These are phyloP conservation scores for Stentor roeselii DNA, from an alignment of 73 alveolate genomes.

Conservation along the genomic window DNA sequence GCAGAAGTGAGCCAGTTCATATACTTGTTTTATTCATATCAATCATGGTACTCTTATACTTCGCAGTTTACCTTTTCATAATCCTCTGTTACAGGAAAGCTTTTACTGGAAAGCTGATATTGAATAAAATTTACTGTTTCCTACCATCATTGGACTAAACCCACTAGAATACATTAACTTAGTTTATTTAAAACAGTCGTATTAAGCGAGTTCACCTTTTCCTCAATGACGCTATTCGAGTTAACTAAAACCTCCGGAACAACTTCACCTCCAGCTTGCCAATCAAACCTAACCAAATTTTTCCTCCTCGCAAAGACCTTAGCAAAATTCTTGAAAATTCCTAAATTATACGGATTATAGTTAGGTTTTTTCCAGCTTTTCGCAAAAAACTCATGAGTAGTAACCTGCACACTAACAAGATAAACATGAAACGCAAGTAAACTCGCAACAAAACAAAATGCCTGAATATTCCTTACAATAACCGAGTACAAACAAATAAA, in stretches of 20 bases:
- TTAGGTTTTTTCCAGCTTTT: slow-evolving; percentile 16
- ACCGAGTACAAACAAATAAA: neutral
- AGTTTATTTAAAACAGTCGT: too few species aligned
- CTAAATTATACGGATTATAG: slow-evolving; percentile 14
- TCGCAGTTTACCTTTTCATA: too few species aligned
- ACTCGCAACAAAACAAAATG: neutral
- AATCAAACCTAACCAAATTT: too few species aligned
- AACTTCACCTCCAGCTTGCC: too few species aligned
- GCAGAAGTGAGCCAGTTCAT: neutral
- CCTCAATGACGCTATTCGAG: too few species aligned
- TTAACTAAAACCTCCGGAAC: too few species aligned
- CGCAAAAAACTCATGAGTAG: slow-evolving; percentile 18
- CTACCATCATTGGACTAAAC: too few species aligned
- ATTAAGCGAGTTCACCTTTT: too few species aligned
- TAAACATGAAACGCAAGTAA: neutral
- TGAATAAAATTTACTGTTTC: too few species aligned
- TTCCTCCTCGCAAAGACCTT: neutral
- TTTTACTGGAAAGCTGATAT: too few species aligned
- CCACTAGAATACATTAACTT: too few species aligned
- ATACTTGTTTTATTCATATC: neutral
- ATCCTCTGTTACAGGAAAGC: too few species aligned
- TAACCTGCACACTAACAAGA: neutral
- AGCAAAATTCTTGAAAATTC: neutral
- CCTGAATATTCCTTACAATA: neutral
- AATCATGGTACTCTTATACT: neutral